Evolutionary conservation across 345 rosid genomes (phyloP).

Genomic region (Angophora floribunda): DNA sequence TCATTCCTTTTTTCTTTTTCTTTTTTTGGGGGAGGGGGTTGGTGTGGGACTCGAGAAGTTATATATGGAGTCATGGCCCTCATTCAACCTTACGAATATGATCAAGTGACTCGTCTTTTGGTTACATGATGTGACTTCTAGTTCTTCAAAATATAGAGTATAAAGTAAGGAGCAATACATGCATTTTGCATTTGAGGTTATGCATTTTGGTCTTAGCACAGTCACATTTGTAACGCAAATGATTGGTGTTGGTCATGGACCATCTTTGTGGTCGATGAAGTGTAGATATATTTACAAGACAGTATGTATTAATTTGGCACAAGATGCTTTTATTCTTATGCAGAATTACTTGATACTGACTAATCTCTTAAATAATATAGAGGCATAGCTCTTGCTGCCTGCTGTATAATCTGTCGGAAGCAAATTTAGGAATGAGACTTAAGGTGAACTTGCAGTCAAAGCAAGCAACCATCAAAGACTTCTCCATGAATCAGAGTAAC

Average conservation of each 20-base stretch:
- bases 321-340: not conserved
- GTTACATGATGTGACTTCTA: not conserved
- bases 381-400: not conserved
- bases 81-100: not conserved
- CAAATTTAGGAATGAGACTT: not conserved
- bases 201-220: not conserved
- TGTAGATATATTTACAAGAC: not conserved
- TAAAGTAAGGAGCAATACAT: not conserved
- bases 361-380: not conserved
- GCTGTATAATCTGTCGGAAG: not conserved
- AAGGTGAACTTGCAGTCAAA: not conserved
- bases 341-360: not conserved
- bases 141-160: not conserved
- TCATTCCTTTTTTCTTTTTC: not conserved
- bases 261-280: not conserved
- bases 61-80: not conserved
- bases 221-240: not conserved
- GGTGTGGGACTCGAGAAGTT: not conserved
- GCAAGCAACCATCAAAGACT: not conserved
- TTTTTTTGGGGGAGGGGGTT: not conserved
- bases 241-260: not conserved
- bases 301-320: not conserved
- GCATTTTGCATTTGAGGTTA: not conserved
- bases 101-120: not conserved
- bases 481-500: not conserved